Base-by-base conservation (phyloP, 441 rosid genomes). In the Theobroma grandiflorum region DNA sequence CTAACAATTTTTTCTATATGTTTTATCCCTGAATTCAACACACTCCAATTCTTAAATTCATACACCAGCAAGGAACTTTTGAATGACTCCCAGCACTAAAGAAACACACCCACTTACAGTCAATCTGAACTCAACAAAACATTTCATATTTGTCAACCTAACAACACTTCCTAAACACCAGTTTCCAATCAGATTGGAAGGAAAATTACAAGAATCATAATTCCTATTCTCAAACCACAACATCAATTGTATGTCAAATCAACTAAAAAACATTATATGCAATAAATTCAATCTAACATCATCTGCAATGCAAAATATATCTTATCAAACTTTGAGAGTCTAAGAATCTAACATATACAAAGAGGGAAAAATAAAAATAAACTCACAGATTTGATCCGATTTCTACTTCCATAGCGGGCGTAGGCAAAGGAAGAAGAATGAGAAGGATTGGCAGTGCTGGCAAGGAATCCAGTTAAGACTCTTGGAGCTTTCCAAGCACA, bases 401-500 rank as follows among this genome's bases (percentile, higher is more conserved):
- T 86, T 83, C 90, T 87, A 86, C 93, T 87, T 71, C 93, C 86
- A 40, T 64, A 79, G 67, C 79, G 87, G 45, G 75, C 74, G 40
- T 67, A 73, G n/a, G 80, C 78, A 62, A 80, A 83, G 2, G 92
- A 81, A 4, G 90, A 86, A 88, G 82, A 90, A 53, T 84, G 87
- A 53, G 85, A 75, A 77, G 94, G 85, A 82, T 92, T 93, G 0
- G 97, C 88, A 38, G 99, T 95, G 88, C 87, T 92, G 4, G 98
- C 96, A 59, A 94, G 92, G 84, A 91, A 91, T 57, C 99, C 97
- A 49, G 99, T 91, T 87, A 97, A 85, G 58, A 88, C 93, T 84
- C 98, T 90, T 5, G 98, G 99, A 78, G 95, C 93, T 86, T 92
- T 95, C 97, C 95, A 94, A 61, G 98, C 97, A 80, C 98, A 93